These are phyloP conservation scores for Huntiella omanensis DNA, from an alignment of 2,329 filamentous ascomycete genomes.

Conservation along the genomic window DNA sequence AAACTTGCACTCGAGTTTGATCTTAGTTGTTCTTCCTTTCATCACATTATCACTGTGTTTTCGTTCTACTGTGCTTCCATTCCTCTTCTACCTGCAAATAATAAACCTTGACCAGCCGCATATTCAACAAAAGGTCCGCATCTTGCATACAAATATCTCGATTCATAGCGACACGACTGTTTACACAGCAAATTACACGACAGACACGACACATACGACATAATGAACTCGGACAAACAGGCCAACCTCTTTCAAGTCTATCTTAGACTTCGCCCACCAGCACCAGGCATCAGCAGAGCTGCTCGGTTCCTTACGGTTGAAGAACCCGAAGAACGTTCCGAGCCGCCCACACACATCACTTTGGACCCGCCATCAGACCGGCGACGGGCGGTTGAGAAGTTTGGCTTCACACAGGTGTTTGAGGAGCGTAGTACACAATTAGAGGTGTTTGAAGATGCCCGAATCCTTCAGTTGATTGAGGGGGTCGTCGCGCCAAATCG, in stretches of 20 bases:
- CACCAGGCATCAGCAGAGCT: conserved; percentile 14
- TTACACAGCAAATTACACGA: background rate
- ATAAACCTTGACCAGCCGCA: no score
- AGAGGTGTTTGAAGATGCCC: conserved; percentile 68
- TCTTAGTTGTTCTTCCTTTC: no score
- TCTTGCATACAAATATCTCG: no score
- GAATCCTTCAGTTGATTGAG: conserved; percentile 56
- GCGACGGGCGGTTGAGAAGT: conserved; percentile 77
- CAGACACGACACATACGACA: background rate
- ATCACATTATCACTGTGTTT: no score
- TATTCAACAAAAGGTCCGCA: no score
- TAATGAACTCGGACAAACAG: conserved; percentile 1
- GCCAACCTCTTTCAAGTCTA: conserved; percentile 73
- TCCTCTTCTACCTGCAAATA: no score
- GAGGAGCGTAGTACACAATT: conserved; percentile 70
- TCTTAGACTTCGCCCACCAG: conserved; percentile 58
- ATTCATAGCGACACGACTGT: background rate
- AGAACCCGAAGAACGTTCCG: conserved; percentile 23
- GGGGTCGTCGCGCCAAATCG: conserved; percentile 51
- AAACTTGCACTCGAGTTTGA: no score
- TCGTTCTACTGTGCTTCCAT: no score
- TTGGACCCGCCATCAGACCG: conserved; percentile 69
- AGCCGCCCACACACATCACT: conserved; percentile 48
- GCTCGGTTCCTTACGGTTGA: conserved; percentile 73
- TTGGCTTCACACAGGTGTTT: conserved; percentile 86